These are phyloP conservation scores for Podaxis rugospora DNA, from an alignment of 768 basidiomycete genomes.

Conservation along the genomic window DNA sequence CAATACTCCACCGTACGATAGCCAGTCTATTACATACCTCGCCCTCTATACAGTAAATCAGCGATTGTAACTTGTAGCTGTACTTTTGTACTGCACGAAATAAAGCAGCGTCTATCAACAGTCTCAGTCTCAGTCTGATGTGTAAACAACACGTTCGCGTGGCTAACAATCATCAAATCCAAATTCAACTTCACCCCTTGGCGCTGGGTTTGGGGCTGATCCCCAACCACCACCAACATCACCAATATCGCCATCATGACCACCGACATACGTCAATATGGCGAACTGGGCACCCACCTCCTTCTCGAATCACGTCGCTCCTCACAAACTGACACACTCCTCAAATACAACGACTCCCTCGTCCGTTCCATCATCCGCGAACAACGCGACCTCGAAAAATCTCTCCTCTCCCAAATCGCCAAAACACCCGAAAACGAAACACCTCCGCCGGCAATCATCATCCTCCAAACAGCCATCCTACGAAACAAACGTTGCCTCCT, in stretches of 20 bases:
- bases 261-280: constrained; percentile 61
- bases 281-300: constrained; percentile 86
- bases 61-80: constrained; percentile 4
- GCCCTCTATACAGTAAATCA: background rate
- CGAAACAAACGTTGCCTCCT: constrained; percentile 96
- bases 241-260: constrained; percentile 29
- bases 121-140: background rate
- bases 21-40: constrained; percentile 8
- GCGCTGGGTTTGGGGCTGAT: background rate
- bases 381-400: constrained; percentile 81
- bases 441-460: constrained; percentile 62
- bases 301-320: constrained; percentile 85
- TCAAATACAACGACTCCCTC: constrained; percentile 89
- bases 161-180: background rate
- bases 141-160: constrained; percentile 5
- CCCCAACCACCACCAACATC: background rate
- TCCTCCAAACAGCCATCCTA: constrained; percentile 85
- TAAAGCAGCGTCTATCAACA: background rate
- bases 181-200: background rate
- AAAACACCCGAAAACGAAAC: constrained; percentile 19
- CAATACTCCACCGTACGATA: background rate
- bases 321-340: constrained; percentile 73
- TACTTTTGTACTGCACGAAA: background rate
- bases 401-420: constrained; percentile 34
- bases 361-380: constrained; percentile 87